Evolutionary conservation across 306 rosid genomes (phyloP).

Genomic region (Benincasa hispida): DNA sequence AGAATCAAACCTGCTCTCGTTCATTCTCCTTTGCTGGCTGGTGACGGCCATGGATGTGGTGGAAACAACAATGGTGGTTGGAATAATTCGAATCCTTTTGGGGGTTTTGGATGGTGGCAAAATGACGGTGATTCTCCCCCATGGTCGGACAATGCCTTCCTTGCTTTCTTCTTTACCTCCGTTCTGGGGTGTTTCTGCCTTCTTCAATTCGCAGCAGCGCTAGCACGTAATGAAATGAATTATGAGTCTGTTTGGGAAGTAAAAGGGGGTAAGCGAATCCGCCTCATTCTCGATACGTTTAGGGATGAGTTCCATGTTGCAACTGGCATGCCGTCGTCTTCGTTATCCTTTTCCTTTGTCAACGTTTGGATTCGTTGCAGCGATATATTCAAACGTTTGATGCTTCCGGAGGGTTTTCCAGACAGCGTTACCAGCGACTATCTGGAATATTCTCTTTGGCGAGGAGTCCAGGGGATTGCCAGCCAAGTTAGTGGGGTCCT

Average conservation of each 20-base stretch:
- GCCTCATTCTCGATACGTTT: conserved; percentile 29
- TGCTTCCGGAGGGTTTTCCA: conserved; percentile 94
- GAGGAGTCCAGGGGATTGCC: conserved; percentile 89
- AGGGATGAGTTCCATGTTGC: conserved; percentile 37
- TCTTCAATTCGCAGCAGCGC: conserved; percentile 43
- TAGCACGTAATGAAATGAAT: conserved; percentile 19
- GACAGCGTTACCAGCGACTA: conserved; percentile 71
- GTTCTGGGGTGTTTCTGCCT: conserved; percentile 33
- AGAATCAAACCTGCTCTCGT: conserved; percentile 9
- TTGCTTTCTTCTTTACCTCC: conserved; percentile 26
- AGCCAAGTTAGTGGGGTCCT: conserved; percentile 81
- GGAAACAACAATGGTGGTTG: conserved; percentile 22
- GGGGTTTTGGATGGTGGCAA: conserved; percentile 25
- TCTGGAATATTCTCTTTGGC: conserved; percentile 80
- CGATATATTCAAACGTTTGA: conserved; percentile 35
- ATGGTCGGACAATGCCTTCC: conserved; percentile 15
- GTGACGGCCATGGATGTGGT: conserved; percentile 11
- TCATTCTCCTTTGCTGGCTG: conserved; percentile 9
- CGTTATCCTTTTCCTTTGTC: conserved; percentile 11
- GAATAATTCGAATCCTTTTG: conserved; percentile 30
- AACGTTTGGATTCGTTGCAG: conserved; percentile 31
- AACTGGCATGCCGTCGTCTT: conserved; percentile 11
- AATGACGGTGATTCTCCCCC: not conserved
- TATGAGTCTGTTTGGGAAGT: conserved; percentile 47
- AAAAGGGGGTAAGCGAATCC: conserved; percentile 63